Percentiles rank a stretch among this genome's conserved stretches.
Evolutionary conservation across 1,139 yeast genomes (phyloP).

Genomic region (Schwanniomyces etchellsii): DNA sequence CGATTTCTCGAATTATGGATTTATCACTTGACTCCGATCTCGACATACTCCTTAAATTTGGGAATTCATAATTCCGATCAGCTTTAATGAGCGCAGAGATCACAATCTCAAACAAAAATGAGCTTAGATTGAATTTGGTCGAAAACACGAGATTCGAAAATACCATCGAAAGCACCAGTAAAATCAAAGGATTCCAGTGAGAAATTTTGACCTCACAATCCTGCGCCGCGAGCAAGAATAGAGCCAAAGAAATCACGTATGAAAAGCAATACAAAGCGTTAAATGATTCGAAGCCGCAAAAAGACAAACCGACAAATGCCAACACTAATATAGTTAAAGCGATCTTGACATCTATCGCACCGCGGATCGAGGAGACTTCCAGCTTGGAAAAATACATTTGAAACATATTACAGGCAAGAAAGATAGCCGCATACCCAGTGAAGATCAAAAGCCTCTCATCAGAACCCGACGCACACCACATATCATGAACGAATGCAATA

Average conservation of each 20-base stretch:
- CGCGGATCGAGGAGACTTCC: background rate
- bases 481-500: constrained; percentile 12
- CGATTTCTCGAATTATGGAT: constrained; percentile 32
- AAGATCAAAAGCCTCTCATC: background rate
- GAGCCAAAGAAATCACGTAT: background rate
- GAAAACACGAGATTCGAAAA: background rate
- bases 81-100: constrained; percentile 15
- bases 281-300: background rate
- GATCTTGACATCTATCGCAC: background rate
- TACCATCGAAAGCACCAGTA: background rate
- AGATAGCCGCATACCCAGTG: background rate
- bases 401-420: background rate
- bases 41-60: background rate
- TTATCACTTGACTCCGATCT: constrained; percentile 3
- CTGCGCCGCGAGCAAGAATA: background rate
- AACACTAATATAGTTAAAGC: background rate
- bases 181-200: background rate
- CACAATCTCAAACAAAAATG: constrained; percentile 1
- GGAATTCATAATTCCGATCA: constrained; percentile 8
- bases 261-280: background rate
- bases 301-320: background rate
- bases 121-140: too few species aligned
- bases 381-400: background rate
- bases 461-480: background rate
- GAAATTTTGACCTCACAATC: background rate